Percentiles rank a stretch among this genome's conserved stretches.
phyloP scores from a whole-genome alignment of 305 asterid genomes.

The Fraxinus xanthoxyloides region DNA sequence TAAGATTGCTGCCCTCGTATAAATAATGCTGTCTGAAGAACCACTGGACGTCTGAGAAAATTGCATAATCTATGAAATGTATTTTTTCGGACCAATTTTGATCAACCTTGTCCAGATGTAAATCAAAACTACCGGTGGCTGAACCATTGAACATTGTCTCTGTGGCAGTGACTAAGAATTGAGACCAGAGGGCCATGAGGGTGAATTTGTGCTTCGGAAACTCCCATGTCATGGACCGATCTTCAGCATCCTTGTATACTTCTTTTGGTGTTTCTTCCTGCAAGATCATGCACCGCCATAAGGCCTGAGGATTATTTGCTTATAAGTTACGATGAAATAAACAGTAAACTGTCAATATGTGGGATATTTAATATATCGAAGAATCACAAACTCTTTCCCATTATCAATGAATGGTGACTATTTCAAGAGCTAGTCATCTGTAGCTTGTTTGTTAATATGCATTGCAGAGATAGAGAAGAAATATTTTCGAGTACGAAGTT shows the following conservation, averaged over 20 bases:
- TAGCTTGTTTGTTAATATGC: not conserved
- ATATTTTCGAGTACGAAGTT: no score
- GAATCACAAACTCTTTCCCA: not conserved
- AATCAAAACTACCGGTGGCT: constrained; percentile 2
- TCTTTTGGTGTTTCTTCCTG: constrained; percentile 55
- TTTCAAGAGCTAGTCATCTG: not conserved
- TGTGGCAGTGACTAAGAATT: constrained; percentile 16
- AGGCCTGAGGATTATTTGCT: not conserved
- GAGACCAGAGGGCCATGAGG: constrained; percentile 20
- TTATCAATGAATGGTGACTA: not conserved
- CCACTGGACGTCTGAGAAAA: constrained; percentile 26
- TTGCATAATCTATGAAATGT: constrained; percentile 7
- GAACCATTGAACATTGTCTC: constrained; percentile 19
- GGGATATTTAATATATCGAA: no score
- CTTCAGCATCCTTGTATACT: constrained; percentile 35
- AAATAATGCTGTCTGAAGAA: constrained; percentile 15
- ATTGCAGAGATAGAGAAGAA: not conserved
- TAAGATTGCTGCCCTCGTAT: constrained; percentile 8
- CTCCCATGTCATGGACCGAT: constrained; percentile 24
- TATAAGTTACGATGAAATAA: not conserved
- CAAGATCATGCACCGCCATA: not conserved
- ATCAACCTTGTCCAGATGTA: constrained; percentile 21
- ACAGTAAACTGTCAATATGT: not conserved
- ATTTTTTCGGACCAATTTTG: constrained; percentile 17
- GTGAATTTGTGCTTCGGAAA: constrained; percentile 21